Percentiles rank a stretch among this genome's conserved stretches.
These are phyloP conservation scores for Helenozyma rhizophorensis DNA, from an alignment of 805 yeast genomes.

Conservation along the genomic window DNA sequence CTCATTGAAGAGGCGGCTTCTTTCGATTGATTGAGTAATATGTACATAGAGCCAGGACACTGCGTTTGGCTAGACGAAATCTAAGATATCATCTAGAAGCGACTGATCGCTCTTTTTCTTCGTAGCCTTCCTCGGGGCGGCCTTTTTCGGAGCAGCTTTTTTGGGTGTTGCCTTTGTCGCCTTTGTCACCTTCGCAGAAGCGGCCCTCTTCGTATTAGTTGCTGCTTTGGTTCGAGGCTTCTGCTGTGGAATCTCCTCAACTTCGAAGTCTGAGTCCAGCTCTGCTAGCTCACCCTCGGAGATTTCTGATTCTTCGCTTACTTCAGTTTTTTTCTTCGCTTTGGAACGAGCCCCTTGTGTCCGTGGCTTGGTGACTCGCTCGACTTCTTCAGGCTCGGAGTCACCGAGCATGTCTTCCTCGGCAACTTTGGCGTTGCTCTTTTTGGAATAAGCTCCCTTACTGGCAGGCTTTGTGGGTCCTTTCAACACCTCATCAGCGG, in stretches of 20 bases:
- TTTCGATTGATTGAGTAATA: constrained; percentile 40
- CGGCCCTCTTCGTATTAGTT: background rate
- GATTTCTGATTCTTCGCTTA: no score
- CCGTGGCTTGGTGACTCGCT: no score
- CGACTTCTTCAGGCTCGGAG: no score
- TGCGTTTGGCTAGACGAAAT: constrained; percentile 6
- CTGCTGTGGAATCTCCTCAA: background rate
- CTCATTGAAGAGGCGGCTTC: constrained; percentile 73
- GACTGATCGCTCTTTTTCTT: constrained; percentile 3
- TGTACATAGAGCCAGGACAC: constrained; percentile 1
- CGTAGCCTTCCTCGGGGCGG: no score
- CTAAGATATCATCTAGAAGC: constrained; percentile 11
- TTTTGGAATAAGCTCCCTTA: no score
- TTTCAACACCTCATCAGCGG: no score
- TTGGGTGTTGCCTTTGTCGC: constrained; percentile 1
- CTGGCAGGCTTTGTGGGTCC: no score
- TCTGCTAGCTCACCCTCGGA: no score
- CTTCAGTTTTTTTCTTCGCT: no score
- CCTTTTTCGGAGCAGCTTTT: background rate
- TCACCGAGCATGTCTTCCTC: background rate
- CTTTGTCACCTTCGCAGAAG: background rate
- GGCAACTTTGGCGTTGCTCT: background rate
- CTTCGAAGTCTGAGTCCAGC: no score
- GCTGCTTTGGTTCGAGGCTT: background rate
- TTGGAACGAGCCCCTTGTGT: no score